Evolutionary conservation across 768 basidiomycete genomes (phyloP).

Genomic region (Tephrocybe rancida): DNA sequence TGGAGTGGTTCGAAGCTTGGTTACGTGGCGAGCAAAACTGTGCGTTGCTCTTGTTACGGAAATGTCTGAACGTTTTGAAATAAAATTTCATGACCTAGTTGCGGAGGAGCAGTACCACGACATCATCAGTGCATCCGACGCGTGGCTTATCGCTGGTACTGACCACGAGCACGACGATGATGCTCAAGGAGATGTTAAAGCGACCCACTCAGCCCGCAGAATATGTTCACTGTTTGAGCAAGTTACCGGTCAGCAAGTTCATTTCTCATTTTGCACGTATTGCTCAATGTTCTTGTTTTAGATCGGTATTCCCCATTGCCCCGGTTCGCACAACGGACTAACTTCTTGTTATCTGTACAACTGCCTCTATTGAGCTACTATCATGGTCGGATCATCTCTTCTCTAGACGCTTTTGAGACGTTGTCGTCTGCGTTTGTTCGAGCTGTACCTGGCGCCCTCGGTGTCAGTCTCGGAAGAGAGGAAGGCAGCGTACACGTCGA

Average conservation of each 20-base stretch:
- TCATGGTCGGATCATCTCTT: slow-evolving; percentile 73
- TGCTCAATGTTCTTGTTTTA: slow-evolving; percentile 25
- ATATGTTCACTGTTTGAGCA: slow-evolving; percentile 88
- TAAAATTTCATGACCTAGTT: slow-evolving; percentile 50
- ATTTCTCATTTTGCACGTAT: not conserved
- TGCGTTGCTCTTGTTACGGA: slow-evolving; percentile 43
- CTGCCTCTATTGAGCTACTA: slow-evolving; percentile 83
- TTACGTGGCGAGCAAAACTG: slow-evolving; percentile 87
- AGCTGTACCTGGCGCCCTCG: slow-evolving; percentile 89
- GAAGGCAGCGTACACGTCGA: slow-evolving; percentile 49
- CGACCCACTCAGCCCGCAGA: slow-evolving; percentile 84
- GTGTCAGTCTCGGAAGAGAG: slow-evolving; percentile 54
- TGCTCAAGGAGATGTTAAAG: slow-evolving; percentile 48
- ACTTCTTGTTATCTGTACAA: slow-evolving; percentile 86
- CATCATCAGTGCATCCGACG: slow-evolving; percentile 78
- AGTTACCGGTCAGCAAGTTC: slow-evolving; percentile 67
- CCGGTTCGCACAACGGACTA: slow-evolving; percentile 69
- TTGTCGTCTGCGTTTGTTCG: slow-evolving; percentile 86
- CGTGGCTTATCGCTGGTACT: slow-evolving; percentile 77
- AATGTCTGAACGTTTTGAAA: not conserved
- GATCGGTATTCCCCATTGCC: slow-evolving; percentile 94
- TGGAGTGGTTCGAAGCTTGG: slow-evolving; percentile 93
- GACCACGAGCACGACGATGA: slow-evolving; percentile 55
- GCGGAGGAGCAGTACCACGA: slow-evolving; percentile 85
- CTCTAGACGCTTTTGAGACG: slow-evolving; percentile 93